phyloP scores from a whole-genome alignment of 257 asterid species.

The Oldenlandia corymbosa region DNA sequence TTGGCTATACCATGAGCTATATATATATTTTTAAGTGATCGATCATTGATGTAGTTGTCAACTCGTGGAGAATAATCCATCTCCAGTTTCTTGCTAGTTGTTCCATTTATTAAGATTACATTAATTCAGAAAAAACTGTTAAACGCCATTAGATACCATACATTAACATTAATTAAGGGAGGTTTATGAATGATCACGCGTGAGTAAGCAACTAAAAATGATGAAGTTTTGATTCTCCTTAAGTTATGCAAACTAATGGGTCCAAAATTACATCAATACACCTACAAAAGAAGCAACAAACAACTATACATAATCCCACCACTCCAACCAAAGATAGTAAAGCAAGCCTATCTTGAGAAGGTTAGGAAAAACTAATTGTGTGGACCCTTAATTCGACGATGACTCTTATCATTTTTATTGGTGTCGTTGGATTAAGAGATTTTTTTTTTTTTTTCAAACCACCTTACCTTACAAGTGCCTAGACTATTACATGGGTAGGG shows the following conservation, averaged over 20 bases:
- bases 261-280: not conserved
- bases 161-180: not conserved
- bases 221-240: not conserved
- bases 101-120: no score
- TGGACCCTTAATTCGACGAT: no score
- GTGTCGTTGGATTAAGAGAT: no score
- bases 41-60: not conserved
- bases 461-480: no score
- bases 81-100: not conserved
- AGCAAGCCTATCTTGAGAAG: conserved; percentile 12
- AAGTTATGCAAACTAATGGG: conserved; percentile 9
- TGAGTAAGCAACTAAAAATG: conserved; percentile 10
- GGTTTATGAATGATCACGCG: not conserved
- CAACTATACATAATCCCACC: not conserved
- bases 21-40: no score
- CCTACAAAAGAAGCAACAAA: conserved; percentile 6
- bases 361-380: conserved; percentile 7
- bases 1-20: not conserved
- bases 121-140: no score
- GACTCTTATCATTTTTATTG: no score
- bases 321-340: conserved; percentile 13
- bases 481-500: no score
- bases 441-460: no score
- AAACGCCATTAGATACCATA: no score
- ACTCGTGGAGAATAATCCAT: not conserved